Percentiles rank a stretch among this genome's conserved stretches.
Evolutionary conservation across 768 basidiomycete species (phyloP).

Genomic region (Chiua virens): DNA sequence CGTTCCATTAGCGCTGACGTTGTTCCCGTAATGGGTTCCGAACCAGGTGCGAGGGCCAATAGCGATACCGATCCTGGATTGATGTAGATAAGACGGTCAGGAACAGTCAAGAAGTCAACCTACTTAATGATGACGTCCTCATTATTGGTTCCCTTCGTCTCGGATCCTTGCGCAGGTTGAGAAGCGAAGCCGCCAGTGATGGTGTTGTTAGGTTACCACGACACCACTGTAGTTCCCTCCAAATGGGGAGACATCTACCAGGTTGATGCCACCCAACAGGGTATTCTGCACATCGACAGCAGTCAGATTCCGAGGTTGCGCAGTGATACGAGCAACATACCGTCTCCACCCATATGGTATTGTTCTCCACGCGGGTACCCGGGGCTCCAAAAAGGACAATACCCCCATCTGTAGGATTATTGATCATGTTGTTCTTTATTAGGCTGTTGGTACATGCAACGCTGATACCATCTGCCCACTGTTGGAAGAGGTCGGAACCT

Average conservation of each 20-base stretch:
- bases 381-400: slow-evolving; percentile 79
- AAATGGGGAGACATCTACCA: slow-evolving; percentile 73
- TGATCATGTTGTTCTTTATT: slow-evolving; percentile 67
- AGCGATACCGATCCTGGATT: slow-evolving; percentile 70
- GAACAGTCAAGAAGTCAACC: slow-evolving; percentile 20
- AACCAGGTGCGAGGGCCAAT: slow-evolving; percentile 81
- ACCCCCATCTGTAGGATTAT: slow-evolving; percentile 76
- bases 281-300: slow-evolving; percentile 48
- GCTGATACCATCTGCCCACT: slow-evolving; percentile 86
- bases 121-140: slow-evolving; percentile 72
- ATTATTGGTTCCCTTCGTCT: slow-evolving; percentile 53
- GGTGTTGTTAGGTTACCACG: slow-evolving; percentile 62
- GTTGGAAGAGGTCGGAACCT: slow-evolving; percentile 58
- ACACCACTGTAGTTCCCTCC: slow-evolving; percentile 62
- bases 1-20: slow-evolving; percentile 51
- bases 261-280: slow-evolving; percentile 72
- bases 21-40: slow-evolving; percentile 53
- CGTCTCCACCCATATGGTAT: slow-evolving; percentile 70
- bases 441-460: slow-evolving; percentile 62
- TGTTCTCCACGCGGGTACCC: slow-evolving; percentile 71
- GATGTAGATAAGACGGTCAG: slow-evolving; percentile 5
- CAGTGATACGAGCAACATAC: slow-evolving; percentile 38
- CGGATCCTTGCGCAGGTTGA: slow-evolving; percentile 36
- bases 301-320: neutral
- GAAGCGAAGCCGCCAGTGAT: slow-evolving; percentile 72